These are phyloP conservation scores for Dioscorea cayenensis DNA, from an alignment of 116 monocot species.

Conservation along the genomic window DNA sequence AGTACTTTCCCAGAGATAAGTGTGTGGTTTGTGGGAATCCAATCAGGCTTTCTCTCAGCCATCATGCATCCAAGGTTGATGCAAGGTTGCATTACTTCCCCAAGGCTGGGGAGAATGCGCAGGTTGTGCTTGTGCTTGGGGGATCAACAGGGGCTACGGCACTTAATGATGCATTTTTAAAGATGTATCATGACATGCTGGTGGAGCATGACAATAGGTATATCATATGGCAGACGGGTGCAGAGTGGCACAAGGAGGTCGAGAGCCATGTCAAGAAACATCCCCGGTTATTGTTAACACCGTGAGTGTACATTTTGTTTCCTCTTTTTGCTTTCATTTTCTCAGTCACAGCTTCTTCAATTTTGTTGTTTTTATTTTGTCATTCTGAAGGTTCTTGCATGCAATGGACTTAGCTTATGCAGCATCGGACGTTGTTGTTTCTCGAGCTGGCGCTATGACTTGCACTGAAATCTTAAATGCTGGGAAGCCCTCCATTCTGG, in stretches of 20 bases:
- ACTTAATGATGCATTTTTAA: slow-evolving; percentile 51
- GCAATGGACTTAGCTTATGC: slow-evolving; percentile 59
- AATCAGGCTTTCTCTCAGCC: slow-evolving; percentile 31
- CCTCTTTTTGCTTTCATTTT: background rate
- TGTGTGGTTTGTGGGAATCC: slow-evolving; percentile 70
- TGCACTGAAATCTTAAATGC: slow-evolving; percentile 63
- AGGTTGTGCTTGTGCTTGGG: slow-evolving; percentile 66
- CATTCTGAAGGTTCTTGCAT: slow-evolving; percentile 52
- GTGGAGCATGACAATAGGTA: slow-evolving; percentile 35
- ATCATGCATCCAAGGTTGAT: slow-evolving; percentile 36
- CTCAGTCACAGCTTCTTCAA: background rate
- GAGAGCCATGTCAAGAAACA: slow-evolving; percentile 55
- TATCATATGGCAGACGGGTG: slow-evolving; percentile 76
- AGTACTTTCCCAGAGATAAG: slow-evolving; percentile 44
- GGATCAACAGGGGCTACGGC: slow-evolving; percentile 45
- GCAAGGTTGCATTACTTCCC: slow-evolving; percentile 69
- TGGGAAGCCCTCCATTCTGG: slow-evolving; percentile 64
- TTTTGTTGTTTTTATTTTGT: background rate
- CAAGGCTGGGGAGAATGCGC: slow-evolving; percentile 11
- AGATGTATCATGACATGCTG: slow-evolving; percentile 62
- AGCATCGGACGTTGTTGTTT: slow-evolving; percentile 55
- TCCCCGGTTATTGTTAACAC: slow-evolving; percentile 40
- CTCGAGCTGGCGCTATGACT: slow-evolving; percentile 62
- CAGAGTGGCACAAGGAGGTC: slow-evolving; percentile 52
- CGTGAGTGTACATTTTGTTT: slow-evolving; percentile 33